A percentile compares a stretch with the other conserved stretches of the same genome.
These are phyloP conservation scores for Penicillium capsulatum DNA, from an alignment of 2,329 filamentous ascomycete genomes.

Conservation along the genomic window DNA sequence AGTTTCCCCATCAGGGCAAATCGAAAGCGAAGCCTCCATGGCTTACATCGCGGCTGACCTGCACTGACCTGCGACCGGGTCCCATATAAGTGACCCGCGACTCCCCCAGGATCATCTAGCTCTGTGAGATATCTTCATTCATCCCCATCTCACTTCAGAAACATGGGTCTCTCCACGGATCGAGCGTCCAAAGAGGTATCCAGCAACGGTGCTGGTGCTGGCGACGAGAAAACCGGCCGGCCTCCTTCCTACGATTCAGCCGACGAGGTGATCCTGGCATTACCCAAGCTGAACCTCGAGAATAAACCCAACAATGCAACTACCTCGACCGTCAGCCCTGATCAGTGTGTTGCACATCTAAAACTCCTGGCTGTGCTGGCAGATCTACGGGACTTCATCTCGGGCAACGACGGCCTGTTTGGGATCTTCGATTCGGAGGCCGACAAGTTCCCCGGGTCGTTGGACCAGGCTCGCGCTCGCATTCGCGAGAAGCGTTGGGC, in stretches of 20 bases:
- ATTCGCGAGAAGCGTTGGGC: conserved; percentile 68
- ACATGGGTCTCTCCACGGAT: conserved; percentile 13
- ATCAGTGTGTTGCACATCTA: conserved; percentile 67
- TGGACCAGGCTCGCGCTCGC: conserved; percentile 46
- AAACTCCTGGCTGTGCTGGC: conserved; percentile 68
- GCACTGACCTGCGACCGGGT: background rate
- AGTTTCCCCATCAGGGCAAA: too few species aligned
- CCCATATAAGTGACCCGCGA: background rate
- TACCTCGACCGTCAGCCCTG: conserved; percentile 32
- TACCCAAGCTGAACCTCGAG: conserved; percentile 27
- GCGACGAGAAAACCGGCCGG: conserved; percentile 3
- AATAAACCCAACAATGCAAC: conserved; percentile 2
- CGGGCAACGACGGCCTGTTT: conserved; percentile 64
- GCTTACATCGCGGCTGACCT: background rate
- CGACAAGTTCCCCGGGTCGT: conserved; percentile 33
- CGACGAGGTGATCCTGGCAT: conserved; percentile 7
- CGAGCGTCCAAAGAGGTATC: conserved; percentile 10
- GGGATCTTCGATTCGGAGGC: conserved; percentile 53
- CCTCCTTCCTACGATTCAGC: conserved; percentile 29
- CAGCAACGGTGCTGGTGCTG: background rate
- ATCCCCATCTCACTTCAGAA: conserved; percentile 2
- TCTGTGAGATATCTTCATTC: background rate
- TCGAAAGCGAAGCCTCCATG: background rate
- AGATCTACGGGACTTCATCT: conserved; percentile 62
- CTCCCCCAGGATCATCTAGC: conserved; percentile 1